Evolutionary conservation across 73 alveolate species (phyloP).

Genomic region (Loxodes magnus): DNA sequence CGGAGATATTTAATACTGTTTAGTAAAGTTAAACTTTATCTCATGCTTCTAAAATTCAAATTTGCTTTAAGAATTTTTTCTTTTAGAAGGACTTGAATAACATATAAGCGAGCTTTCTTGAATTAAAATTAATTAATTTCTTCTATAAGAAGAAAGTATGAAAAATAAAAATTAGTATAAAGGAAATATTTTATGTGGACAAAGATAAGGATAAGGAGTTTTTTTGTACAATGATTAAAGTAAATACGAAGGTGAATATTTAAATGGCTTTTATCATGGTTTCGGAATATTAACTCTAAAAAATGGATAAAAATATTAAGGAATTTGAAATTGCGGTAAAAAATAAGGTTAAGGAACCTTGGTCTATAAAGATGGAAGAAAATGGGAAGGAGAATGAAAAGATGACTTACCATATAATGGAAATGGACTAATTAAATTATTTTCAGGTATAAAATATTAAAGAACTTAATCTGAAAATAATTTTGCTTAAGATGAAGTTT

Average conservation of each 20-base stretch:
- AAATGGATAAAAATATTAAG: conserved; percentile 57
- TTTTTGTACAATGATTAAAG: background rate
- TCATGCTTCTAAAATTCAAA: background rate
- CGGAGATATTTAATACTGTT: background rate
- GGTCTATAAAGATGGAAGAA: too few species aligned
- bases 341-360: conserved; percentile 85
- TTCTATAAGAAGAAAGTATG: background rate
- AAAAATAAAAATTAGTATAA: background rate
- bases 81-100: background rate
- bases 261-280: conserved; percentile 42
- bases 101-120: background rate
- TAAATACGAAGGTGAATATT: conserved; percentile 43
- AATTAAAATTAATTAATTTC: background rate
- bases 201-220: background rate
- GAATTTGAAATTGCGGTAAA: conserved; percentile 61
- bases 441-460: too few species aligned
- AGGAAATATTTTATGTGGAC: background rate
- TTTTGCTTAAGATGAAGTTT: too few species aligned
- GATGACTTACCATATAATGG: too few species aligned
- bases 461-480: too few species aligned
- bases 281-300: conserved; percentile 30
- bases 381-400: too few species aligned
- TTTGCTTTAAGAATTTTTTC: background rate
- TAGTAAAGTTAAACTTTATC: background rate
- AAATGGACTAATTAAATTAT: too few species aligned